A percentile compares a stretch with the other conserved stretches of the same genome.
Conservation (phyloP, 2,329 filamentous ascomycete species). For the Fusarium decemcellulare region DNA sequence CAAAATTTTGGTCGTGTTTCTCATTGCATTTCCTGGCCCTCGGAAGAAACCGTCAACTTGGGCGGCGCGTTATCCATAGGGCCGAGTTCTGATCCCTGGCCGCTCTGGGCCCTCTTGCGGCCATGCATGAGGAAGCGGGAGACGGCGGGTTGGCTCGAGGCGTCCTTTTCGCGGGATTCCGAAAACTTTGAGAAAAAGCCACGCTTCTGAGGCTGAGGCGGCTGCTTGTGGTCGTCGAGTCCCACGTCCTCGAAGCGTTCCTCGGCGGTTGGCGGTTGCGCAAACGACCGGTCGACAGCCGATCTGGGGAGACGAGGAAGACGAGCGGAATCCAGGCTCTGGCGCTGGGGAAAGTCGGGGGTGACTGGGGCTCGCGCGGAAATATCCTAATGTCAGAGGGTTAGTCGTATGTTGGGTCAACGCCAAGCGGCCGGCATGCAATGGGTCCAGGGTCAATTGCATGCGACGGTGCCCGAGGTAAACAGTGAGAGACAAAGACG, state of each 20-base stretch:
- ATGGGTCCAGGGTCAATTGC: not conserved
- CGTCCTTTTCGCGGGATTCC: conserved; percentile 63
- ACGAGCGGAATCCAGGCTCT: conserved; percentile 84
- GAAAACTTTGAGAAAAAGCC: conserved; percentile 85
- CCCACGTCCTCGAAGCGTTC: conserved; percentile 93
- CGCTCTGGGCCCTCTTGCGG: conserved; percentile 76
- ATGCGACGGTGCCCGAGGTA: not conserved
- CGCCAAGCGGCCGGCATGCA: not conserved
- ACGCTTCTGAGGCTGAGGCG: conserved; percentile 62
- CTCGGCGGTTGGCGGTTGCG: conserved; percentile 77
- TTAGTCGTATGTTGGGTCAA: conserved; percentile 33
- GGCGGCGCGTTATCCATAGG: conserved; percentile 65
- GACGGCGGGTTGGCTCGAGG: conserved; percentile 56
- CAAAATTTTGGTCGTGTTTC: conserved; percentile 16
- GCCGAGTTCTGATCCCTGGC: conserved; percentile 79
- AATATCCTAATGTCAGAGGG: conserved; percentile 77
- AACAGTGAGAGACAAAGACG: conserved; percentile 50
- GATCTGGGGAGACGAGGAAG: conserved; percentile 74
- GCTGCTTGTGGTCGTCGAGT: conserved; percentile 78
- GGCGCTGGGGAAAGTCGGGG: conserved; percentile 74
- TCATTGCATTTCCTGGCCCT: conserved; percentile 47
- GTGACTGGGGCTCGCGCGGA: conserved; percentile 86
- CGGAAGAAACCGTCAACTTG: conserved; percentile 44
- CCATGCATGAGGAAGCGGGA: conserved; percentile 78
- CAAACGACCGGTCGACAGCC: conserved; percentile 70